These are phyloP conservation scores for Hirsutella minnesotensis DNA, from an alignment of 2,329 filamentous ascomycete genomes.

Conservation along the genomic window DNA sequence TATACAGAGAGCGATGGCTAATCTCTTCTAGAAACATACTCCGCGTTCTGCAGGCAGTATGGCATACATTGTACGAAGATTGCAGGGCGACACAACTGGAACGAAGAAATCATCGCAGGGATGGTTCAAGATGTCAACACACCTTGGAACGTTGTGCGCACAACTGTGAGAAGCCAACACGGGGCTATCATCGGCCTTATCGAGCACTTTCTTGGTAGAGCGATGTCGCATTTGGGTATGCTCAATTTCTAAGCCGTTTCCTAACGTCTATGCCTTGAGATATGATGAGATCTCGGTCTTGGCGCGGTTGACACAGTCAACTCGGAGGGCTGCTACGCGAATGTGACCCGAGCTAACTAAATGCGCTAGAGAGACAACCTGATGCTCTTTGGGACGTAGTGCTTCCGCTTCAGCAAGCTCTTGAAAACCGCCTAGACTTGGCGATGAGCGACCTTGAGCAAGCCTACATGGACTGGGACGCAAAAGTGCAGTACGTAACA, in stretches of 20 bases:
- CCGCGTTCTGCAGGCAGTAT: constrained; percentile 29
- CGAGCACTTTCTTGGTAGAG: neutral
- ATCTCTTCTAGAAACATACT: constrained; percentile 18
- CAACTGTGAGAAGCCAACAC: neutral
- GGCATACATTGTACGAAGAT: constrained; percentile 21
- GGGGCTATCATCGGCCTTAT: neutral
- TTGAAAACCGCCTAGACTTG: constrained; percentile 16
- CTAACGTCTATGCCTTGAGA: neutral
- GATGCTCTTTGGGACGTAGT: neutral
- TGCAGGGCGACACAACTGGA: constrained; percentile 26
- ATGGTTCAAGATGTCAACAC: constrained; percentile 22
- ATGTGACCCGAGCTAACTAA: too few species aligned
- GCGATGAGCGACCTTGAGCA: constrained; percentile 16
- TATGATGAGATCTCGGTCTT: too few species aligned
- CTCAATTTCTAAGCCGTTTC: neutral
- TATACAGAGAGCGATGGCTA: neutral
- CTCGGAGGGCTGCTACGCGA: too few species aligned
- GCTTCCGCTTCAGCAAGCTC: constrained; percentile 10
- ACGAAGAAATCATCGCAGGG: constrained; percentile 25
- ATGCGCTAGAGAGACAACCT: neutral
- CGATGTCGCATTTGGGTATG: neutral
- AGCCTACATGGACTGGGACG: constrained; percentile 12
- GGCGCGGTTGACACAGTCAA: neutral
- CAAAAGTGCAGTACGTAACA: neutral
- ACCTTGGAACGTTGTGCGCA: constrained; percentile 18